Conservation (phyloP, 495 filamentous ascomycete genomes). For the Penicillium maclennaniae region DNA sequence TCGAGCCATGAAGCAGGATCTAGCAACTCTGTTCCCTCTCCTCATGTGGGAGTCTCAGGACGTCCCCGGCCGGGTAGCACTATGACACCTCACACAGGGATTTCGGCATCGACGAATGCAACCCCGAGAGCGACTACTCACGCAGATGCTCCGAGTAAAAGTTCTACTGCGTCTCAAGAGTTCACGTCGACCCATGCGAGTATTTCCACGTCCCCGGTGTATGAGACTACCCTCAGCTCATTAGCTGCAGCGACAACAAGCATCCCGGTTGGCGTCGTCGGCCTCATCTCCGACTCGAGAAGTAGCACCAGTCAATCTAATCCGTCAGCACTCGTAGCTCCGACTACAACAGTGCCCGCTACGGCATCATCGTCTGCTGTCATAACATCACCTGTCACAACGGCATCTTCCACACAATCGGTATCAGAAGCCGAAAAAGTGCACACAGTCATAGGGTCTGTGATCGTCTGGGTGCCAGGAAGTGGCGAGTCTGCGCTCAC, state of each 20-base stretch:
- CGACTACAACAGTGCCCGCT: neutral
- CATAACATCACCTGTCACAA: neutral
- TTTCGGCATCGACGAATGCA: neutral
- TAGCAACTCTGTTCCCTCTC: neutral
- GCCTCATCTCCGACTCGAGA: neutral
- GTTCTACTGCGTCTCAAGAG: neutral
- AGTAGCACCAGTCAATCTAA: neutral
- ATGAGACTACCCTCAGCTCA: neutral
- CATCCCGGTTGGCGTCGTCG: neutral
- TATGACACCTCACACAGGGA: neutral
- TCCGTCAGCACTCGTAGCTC: neutral
- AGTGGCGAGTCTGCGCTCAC: neutral
- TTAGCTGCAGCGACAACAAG: neutral
- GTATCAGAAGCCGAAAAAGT: neutral
- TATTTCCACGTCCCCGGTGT: neutral
- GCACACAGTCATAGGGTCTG: neutral
- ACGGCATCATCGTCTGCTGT: too few relatives aligned
- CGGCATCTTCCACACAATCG: neutral
- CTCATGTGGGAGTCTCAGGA: neutral
- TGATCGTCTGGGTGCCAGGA: neutral
- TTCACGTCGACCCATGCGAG: neutral
- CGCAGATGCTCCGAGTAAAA: neutral
- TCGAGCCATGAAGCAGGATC: neutral
- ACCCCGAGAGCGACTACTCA: neutral
- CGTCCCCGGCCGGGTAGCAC: neutral